A percentile compares a stretch with the other conserved stretches of the same genome.
Evolutionary conservation across 805 yeast species (phyloP).

Genomic region (Zygosaccharomyces kombuchaensis): DNA sequence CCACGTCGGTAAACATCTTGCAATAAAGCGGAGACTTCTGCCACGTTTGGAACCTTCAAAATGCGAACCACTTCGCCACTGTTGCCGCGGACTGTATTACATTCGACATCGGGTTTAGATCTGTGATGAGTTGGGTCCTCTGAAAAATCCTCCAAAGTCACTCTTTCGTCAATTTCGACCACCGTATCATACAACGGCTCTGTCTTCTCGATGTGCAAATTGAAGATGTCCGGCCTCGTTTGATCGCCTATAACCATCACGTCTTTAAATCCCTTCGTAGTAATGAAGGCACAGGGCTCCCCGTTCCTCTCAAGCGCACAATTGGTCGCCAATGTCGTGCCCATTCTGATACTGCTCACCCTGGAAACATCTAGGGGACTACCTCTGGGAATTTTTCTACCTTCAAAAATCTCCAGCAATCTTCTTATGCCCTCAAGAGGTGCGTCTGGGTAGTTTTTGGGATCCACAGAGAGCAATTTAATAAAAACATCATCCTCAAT

Average conservation of each 20-base stretch:
- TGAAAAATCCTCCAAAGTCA: slow-evolving; percentile 75
- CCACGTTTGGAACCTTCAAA: slow-evolving; percentile 45
- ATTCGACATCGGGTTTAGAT: slow-evolving; percentile 9
- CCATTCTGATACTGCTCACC: slow-evolving; percentile 74
- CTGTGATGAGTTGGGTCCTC: slow-evolving; percentile 54
- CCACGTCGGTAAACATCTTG: slow-evolving; percentile 49
- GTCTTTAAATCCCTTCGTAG: slow-evolving; percentile 86
- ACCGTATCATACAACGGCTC: slow-evolving; percentile 69
- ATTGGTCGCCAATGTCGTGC: slow-evolving; percentile 93
- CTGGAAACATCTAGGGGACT: slow-evolving; percentile 54
- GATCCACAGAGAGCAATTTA: slow-evolving; percentile 82
- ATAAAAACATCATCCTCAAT: slow-evolving; percentile 57
- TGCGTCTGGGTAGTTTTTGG: slow-evolving; percentile 81
- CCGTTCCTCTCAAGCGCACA: slow-evolving; percentile 92
- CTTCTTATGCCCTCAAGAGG: slow-evolving; percentile 88
- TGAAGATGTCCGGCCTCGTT: slow-evolving; percentile 85
- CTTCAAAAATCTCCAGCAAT: slow-evolving; percentile 58
- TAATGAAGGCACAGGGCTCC: slow-evolving; percentile 74
- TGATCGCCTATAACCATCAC: slow-evolving; percentile 83
- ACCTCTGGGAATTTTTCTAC: slow-evolving; percentile 52
- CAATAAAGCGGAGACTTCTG: slow-evolving; percentile 41
- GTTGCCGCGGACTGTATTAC: slow-evolving; percentile 46
- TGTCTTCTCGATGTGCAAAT: slow-evolving; percentile 67
- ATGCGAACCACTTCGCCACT: slow-evolving; percentile 67
- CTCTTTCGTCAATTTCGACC: slow-evolving; percentile 83